Evolutionary conservation across 1,139 yeast species (phyloP), one percentile per base, ranked within the genome.

Genomic region (Candida glucosophila): DNA sequence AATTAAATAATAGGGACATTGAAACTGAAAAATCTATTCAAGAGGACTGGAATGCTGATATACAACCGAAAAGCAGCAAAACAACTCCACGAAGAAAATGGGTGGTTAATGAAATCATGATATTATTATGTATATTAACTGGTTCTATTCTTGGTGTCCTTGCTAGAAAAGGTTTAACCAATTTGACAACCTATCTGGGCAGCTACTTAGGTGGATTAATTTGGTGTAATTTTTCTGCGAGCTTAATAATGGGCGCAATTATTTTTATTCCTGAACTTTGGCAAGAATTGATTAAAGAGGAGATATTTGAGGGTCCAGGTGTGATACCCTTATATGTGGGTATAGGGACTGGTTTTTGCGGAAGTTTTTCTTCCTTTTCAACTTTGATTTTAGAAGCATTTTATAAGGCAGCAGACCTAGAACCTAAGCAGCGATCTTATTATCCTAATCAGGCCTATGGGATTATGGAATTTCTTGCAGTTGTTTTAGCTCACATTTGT

Each of bases 201-300:
- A 30, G 69, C 1, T 67, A 56, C 29, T 47, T 67, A 5, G 56
- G 70, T 1, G 80, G 83, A 1, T 74, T 79, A 2, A 49, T 83
- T 2, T 88, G 96, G 95, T 75, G 88, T 8, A 88, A 88, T 43
- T 77, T 81, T 33, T 55, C 75, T 1, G 85, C 95, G 0, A 85
- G 93, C 44, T 37, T 80, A 5, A 53, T 83, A 2, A 78, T 88
- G 80, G 93, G 73, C 58, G n/a, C 55, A 51, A 36, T 47, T 24
- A 46, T 57, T 17, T 51, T 44, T 29, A 46, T 56, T 29, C 37
- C 37, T 28, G 19, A 23, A 6, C 12, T 52, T 23, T 52, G 71
- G 67, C 43, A 37, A 12, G 24, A 18, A 8, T 29, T 55, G 23
- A 29, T 44, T 17, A 34, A 36, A 6, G 24, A 30, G 7, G 23